Percentiles rank a stretch among this genome's conserved stretches.
These are phyloP conservation scores for Paracoccidioides lutzii DNA, from an alignment of 2,329 filamentous ascomycete species.

Conservation along the genomic window DNA sequence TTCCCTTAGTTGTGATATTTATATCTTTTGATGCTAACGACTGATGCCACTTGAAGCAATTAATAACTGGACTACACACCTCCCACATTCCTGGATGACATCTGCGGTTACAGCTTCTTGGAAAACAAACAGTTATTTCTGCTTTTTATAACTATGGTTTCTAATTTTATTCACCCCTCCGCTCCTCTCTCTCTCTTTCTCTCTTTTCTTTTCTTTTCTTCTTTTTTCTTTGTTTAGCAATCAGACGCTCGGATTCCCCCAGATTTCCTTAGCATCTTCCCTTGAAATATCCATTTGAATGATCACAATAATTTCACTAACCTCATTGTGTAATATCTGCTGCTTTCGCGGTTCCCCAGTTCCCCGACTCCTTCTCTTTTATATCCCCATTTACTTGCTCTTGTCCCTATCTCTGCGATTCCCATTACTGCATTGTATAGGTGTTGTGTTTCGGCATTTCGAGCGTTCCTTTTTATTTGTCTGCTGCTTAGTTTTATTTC, in stretches of 20 bases:
- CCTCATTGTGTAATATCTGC: neutral
- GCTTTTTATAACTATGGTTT: neutral
- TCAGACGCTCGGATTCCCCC: neutral
- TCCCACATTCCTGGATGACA: neutral
- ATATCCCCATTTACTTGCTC: neutral
- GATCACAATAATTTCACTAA: neutral
- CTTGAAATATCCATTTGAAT: neutral
- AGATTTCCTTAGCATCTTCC: neutral
- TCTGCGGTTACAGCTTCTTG: neutral
- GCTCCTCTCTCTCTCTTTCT: neutral
- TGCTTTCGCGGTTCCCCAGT: neutral
- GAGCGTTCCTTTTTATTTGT: neutral
- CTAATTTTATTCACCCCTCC: neutral
- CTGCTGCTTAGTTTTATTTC: neutral
- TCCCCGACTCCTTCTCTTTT: neutral
- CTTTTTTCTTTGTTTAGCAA: neutral
- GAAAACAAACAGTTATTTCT: neutral
- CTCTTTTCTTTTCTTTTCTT: neutral
- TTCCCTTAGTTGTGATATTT: neutral
- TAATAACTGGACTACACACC: neutral
- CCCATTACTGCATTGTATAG: neutral
- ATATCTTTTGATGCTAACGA: neutral
- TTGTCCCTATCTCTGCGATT: neutral
- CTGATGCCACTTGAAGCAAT: neutral
- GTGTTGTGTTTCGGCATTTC: neutral